These are phyloP conservation scores for Penicillium sp. DNA, from an alignment of 2,329 filamentous ascomycete genomes.

Conservation along the genomic window DNA sequence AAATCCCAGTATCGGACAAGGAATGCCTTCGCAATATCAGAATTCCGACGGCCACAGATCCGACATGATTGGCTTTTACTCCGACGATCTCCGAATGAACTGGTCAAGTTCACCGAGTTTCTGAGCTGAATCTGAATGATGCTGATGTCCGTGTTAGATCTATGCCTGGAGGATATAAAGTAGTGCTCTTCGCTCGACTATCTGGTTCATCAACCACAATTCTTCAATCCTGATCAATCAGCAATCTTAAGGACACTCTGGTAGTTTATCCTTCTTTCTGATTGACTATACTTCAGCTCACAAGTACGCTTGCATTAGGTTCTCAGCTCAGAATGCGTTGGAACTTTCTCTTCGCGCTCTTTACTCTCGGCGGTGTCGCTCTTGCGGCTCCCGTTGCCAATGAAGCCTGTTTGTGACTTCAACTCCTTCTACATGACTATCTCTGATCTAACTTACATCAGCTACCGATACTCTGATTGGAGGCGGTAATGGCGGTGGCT, in stretches of 20 bases:
- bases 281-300: too few relatives aligned
- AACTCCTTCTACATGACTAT: neutral
- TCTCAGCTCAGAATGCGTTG: constrained; percentile 7
- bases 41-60: constrained; percentile 5
- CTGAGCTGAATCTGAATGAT: constrained; percentile 1
- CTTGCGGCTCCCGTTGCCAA: constrained; percentile 13
- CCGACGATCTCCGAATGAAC: constrained; percentile 8
- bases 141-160: neutral
- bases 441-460: neutral
- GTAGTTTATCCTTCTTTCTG: too few relatives aligned
- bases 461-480: neutral
- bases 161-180: constrained; percentile 5
- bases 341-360: constrained; percentile 10
- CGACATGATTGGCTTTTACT: constrained; percentile 7
- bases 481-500: constrained; percentile 3
- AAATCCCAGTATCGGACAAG: constrained; percentile 4
- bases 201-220: neutral
- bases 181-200: neutral
- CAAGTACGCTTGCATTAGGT: too few relatives aligned
- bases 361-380: constrained; percentile 9
- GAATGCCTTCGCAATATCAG: constrained; percentile 1
- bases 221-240: constrained; percentile 1
- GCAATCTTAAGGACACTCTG: neutral
- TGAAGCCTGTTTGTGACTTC: constrained; percentile 9
- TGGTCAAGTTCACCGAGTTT: constrained; percentile 9